Percentiles rank a stretch among this genome's conserved stretches.
phyloP scores from a whole-genome alignment of 2,329 filamentous ascomycete genomes.

The Huntiella abstrusa region DNA sequence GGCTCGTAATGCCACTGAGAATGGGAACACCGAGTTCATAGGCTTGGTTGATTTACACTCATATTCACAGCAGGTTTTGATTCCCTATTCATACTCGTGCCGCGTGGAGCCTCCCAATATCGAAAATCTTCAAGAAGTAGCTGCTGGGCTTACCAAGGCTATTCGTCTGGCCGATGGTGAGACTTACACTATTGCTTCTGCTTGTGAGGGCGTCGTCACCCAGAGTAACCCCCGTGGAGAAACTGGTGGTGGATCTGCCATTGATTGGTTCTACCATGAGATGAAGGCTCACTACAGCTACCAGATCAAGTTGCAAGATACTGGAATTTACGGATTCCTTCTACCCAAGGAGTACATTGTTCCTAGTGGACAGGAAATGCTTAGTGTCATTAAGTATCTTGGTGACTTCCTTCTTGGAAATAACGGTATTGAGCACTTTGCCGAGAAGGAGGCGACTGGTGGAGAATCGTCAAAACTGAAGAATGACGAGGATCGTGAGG shows the following conservation, averaged over 20 bases:
- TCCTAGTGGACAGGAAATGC: conserved; percentile 73
- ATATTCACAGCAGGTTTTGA: conserved; percentile 87
- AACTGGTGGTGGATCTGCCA: conserved; percentile 61
- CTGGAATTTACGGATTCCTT: conserved; percentile 84
- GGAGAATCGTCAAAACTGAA: conserved; percentile 2
- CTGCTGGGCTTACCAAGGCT: conserved; percentile 69
- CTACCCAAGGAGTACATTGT: conserved; percentile 73
- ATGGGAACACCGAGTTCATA: conserved; percentile 57
- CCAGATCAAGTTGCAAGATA: conserved; percentile 86
- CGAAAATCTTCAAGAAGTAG: conserved; percentile 84
- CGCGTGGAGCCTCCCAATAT: conserved; percentile 57
- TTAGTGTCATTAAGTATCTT: conserved; percentile 67
- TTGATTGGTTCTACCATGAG: conserved; percentile 93
- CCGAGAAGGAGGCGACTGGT: conserved; percentile 7
- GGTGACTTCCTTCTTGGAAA: conserved; percentile 60
- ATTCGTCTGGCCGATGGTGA: conserved; percentile 67
- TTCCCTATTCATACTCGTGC: conserved; percentile 82
- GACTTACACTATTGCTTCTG: conserved; percentile 58
- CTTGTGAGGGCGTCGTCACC: conserved; percentile 48
- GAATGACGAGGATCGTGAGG: conserved; percentile 13
- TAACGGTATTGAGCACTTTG: conserved; percentile 39
- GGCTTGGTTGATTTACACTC: conserved; percentile 81
- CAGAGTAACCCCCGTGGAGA: conserved; percentile 34
- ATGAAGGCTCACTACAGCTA: conserved; percentile 68
- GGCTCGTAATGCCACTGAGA: conserved; percentile 58